Percentiles rank a stretch among this genome's conserved stretches.
Evolutionary conservation across 208 protist genomes (phyloP).

Genomic region (Wallacemonas rigidus): DNA sequence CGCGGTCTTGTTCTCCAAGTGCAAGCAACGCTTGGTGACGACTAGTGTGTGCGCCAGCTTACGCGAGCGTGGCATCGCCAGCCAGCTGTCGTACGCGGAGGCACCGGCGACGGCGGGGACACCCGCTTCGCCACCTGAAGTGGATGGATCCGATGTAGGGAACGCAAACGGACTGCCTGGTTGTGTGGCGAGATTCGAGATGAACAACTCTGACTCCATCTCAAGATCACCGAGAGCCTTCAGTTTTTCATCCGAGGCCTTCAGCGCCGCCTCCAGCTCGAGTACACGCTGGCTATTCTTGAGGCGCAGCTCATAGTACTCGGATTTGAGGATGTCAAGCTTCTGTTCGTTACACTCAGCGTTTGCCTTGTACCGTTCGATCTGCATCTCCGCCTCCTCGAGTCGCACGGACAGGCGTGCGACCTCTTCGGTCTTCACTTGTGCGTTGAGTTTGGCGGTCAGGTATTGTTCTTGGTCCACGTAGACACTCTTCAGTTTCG

Average conservation of each 20-base stretch:
- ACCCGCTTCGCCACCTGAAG: background rate
- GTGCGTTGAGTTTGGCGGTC: conserved; percentile 71
- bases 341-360: conserved; percentile 90
- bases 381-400: conserved; percentile 81
- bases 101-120: background rate
- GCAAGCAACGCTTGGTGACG: conserved; percentile 86
- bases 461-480: conserved; percentile 87
- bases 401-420: conserved; percentile 75
- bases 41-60: conserved; percentile 76
- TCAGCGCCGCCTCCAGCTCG: conserved; percentile 74
- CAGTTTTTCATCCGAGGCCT: conserved; percentile 79
- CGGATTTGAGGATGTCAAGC: conserved; percentile 86
- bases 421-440: conserved; percentile 84
- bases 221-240: conserved; percentile 82
- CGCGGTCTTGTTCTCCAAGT: conserved; percentile 78
- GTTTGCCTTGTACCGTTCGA: conserved; percentile 68
- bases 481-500: conserved; percentile 43
- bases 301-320: conserved; percentile 90
- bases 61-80: conserved; percentile 73
- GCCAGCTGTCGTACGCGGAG: conserved; percentile 56
- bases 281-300: conserved; percentile 73
- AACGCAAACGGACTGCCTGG: background rate
- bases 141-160: background rate
- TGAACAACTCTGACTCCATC: conserved; percentile 85
- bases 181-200: conserved; percentile 72